phyloP scores from a whole-genome alignment of 2,329 filamentous ascomycete species.

The Aphanoascus verrucosus region DNA sequence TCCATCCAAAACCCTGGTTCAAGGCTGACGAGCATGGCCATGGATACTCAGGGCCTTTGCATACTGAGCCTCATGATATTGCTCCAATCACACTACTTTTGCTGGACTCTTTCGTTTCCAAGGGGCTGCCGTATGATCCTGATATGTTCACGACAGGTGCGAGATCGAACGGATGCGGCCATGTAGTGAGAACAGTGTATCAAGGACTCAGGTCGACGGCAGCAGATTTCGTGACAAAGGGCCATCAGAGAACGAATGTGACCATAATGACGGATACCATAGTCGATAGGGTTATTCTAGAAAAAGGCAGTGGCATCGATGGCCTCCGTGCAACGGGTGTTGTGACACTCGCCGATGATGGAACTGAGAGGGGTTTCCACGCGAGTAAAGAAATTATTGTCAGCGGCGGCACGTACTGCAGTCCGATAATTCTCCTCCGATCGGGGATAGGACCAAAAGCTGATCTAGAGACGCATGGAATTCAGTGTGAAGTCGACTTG shows the following conservation, averaged over 20 bases:
- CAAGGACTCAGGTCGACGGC: conserved; percentile 44
- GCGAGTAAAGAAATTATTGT: conserved; percentile 43
- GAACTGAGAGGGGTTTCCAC: conserved; percentile 36
- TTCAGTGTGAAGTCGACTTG: conserved; percentile 21
- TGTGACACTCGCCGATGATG: conserved; percentile 21
- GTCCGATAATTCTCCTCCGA: conserved; percentile 44
- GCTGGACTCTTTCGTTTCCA: conserved; percentile 44
- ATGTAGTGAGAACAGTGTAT: conserved; percentile 44
- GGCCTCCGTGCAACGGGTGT: conserved; percentile 35
- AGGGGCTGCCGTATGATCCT: conserved; percentile 45
- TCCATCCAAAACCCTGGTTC: conserved; percentile 50
- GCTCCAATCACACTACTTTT: conserved; percentile 49
- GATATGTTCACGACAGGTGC: conserved; percentile 51
- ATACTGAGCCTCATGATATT: conserved; percentile 48
- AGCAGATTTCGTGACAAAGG: conserved; percentile 44
- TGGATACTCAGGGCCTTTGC: conserved; percentile 43
- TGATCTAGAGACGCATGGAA: conserved; percentile 19
- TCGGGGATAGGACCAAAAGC: conserved; percentile 39
- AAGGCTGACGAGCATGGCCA: conserved; percentile 40
- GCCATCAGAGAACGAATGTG: conserved; percentile 37
- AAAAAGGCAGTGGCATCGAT: conserved; percentile 20
- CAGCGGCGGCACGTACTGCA: conserved; percentile 44
- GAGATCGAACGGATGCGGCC: conserved; percentile 46
- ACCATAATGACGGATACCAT: conserved; percentile 40
- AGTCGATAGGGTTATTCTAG: conserved; percentile 45